Conservation (phyloP, 352 stramenopile genomes). For the Phytophthora citrophthora region DNA sequence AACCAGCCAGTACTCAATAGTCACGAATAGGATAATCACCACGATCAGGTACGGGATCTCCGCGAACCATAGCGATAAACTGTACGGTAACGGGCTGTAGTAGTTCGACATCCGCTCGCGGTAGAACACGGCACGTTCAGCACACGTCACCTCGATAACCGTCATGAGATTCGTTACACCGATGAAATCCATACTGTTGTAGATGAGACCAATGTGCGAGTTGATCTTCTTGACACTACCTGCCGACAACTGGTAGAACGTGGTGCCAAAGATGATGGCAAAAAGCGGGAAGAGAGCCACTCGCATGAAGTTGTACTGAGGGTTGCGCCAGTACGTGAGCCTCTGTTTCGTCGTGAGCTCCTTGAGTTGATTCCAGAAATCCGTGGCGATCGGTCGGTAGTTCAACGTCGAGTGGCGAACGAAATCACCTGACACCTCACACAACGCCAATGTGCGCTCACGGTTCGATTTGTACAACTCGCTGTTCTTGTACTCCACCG, state of each 20-base stretch:
- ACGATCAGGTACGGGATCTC: slow-evolving; percentile 66
- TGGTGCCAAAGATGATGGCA: background rate
- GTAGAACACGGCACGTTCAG: slow-evolving; percentile 68
- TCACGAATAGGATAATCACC: slow-evolving; percentile 51
- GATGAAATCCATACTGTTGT: slow-evolving; percentile 78
- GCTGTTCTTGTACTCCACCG: slow-evolving; percentile 56
- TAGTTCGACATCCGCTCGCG: slow-evolving; percentile 75
- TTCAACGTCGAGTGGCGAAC: slow-evolving; percentile 54
- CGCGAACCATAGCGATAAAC: slow-evolving; percentile 60
- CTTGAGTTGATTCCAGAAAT: slow-evolving; percentile 47
- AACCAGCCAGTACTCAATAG: slow-evolving; percentile 68
- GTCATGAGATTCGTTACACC: slow-evolving; percentile 69
- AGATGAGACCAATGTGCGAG: slow-evolving; percentile 67
- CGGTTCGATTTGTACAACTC: slow-evolving; percentile 31
- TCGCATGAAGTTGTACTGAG: background rate
- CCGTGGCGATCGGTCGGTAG: slow-evolving; percentile 46
- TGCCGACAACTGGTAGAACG: slow-evolving; percentile 52
- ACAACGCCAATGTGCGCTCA: slow-evolving; percentile 23
- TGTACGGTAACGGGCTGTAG: slow-evolving; percentile 69
- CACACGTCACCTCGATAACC: slow-evolving; percentile 66
- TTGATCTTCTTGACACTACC: slow-evolving; percentile 48
- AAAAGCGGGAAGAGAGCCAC: background rate
- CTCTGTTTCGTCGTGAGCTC: slow-evolving; percentile 45
- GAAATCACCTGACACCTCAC: slow-evolving; percentile 27
- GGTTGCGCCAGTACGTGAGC: slow-evolving; percentile 54